Evolutionary conservation across 2,329 filamentous ascomycete species (phyloP).

Genomic region (Aspergillus sp.): DNA sequence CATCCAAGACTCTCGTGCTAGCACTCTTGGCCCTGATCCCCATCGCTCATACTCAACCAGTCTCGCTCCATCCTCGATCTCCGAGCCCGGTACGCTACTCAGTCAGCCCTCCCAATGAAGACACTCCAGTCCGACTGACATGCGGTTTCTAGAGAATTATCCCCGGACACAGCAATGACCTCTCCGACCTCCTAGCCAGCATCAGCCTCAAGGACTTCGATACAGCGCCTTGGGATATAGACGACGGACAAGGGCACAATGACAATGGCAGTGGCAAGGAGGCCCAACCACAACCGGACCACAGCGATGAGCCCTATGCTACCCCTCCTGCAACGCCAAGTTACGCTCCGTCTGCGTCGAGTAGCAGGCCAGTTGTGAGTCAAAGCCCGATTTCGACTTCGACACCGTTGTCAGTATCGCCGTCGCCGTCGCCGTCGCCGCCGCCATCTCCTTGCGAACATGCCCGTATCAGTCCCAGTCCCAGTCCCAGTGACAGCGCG

Average conservation of each 20-base stretch:
- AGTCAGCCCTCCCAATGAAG: no score
- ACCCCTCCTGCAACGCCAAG: no score
- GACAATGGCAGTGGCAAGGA: no score
- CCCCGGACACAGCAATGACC: neutral
- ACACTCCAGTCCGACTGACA: neutral
- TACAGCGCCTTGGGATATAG: neutral
- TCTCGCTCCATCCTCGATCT: neutral
- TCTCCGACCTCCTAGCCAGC: slow-evolving; percentile 3
- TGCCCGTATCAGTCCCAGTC: no score
- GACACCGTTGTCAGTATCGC: slow-evolving; percentile 2
- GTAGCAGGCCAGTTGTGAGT: no score
- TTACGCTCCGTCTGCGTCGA: no score
- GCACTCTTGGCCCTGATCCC: neutral
- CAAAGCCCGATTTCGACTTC: slow-evolving; percentile 1
- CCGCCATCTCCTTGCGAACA: neutral
- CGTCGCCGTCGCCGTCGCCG: slow-evolving; percentile 4
- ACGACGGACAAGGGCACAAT: no score
- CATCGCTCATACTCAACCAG: neutral
- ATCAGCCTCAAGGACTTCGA: slow-evolving; percentile 3
- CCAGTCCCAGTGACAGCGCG: no score
- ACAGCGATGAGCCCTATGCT: no score
- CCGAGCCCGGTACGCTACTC: neutral
- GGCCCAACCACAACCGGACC: no score
- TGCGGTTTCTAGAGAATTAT: slow-evolving; percentile 3
- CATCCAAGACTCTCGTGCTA: no score